phyloP scores from a whole-genome alignment of 108 stramenopile genomes.

The Parietichytrium sp. region DNA sequence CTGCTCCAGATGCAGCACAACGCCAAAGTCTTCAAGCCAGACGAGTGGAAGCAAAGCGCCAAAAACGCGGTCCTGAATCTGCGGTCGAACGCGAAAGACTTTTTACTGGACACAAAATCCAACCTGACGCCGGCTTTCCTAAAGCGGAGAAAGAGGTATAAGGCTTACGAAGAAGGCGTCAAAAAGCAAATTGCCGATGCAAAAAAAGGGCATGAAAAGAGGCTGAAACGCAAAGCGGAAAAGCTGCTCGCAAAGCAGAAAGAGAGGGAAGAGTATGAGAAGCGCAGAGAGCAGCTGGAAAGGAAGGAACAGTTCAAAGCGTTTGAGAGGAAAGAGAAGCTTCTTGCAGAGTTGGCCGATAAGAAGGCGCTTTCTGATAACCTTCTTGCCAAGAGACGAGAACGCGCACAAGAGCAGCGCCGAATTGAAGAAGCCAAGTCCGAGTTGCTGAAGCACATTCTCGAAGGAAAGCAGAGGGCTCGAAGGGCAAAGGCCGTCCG shows the following conservation, averaged over 20 bases:
- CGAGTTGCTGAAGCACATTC: no score
- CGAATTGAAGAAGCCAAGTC: background rate
- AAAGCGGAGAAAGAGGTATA: background rate
- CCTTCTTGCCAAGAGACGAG: background rate
- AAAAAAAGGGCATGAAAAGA: background rate
- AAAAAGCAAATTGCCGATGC: background rate
- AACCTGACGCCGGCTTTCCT: background rate
- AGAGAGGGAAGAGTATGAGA: background rate
- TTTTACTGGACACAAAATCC: background rate
- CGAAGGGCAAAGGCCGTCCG: no score
- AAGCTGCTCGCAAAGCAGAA: background rate
- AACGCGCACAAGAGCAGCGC: background rate
- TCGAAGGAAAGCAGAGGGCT: no score
- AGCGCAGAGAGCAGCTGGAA: background rate
- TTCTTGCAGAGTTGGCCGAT: background rate
- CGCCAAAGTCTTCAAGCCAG: background rate
- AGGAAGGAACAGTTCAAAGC: constrained; percentile 32
- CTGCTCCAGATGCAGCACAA: constrained; percentile 9
- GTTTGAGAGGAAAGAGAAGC: background rate
- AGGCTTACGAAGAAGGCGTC: background rate
- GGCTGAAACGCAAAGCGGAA: background rate
- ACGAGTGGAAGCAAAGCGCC: background rate
- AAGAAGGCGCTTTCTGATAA: background rate
- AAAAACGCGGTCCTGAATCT: background rate
- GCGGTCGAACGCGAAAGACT: background rate